Evolutionary conservation across 495 filamentous ascomycete species (phyloP), one percentile per base, ranked within the genome.

Genomic region (Parathielavia hyrcaniae): DNA sequence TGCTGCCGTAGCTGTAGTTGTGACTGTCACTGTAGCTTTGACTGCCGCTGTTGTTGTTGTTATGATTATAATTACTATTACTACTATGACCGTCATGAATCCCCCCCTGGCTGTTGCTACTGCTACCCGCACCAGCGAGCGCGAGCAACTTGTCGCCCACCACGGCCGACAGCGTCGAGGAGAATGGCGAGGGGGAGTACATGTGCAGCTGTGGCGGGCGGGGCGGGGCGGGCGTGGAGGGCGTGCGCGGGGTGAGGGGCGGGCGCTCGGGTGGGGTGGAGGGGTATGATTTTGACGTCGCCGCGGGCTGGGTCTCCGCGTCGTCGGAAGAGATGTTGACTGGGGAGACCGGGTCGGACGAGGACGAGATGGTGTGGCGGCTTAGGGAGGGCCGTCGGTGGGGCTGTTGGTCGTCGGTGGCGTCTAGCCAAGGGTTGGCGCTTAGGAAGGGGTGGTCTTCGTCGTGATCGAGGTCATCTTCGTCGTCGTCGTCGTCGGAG

Each of bases 171-270:
- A 79, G 68, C 1, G 77, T 78, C 1, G 73, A 74, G 1, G 75
- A 77, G 43, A 79, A 67, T 0, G 77, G 77, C 0, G 74, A 78
- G 14, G 77, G 75, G 19, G 75, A 77, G 40, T 77, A 75, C 36
- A 77, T 67, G 6, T 10, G 68, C 57, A 17, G 65, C 64, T 13
- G 67, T n/a, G 63, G 64, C 17, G 58, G 49, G 43, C 60, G 44
- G 46, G 59, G 53, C 36, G 48, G 40, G 23, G n/a, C 49, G 19
- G 43, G 6, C 11, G 56, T 36, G n/a, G 69, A 61, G 39, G 71
- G 13, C 67, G 74, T 16, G 70, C 74, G 50, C 16, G 56, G 48
- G 17, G 40, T 45, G 0, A 61, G 40, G 1, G 68, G 71, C 12
- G 64, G 63, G 9, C 63, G 60, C n/a, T 64, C 55, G 6, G 54